A percentile compares a stretch with the other conserved stretches of the same genome.
Evolutionary conservation across 192 early-diverging fungal species (phyloP).

Genomic region (Podila clonocystis): DNA sequence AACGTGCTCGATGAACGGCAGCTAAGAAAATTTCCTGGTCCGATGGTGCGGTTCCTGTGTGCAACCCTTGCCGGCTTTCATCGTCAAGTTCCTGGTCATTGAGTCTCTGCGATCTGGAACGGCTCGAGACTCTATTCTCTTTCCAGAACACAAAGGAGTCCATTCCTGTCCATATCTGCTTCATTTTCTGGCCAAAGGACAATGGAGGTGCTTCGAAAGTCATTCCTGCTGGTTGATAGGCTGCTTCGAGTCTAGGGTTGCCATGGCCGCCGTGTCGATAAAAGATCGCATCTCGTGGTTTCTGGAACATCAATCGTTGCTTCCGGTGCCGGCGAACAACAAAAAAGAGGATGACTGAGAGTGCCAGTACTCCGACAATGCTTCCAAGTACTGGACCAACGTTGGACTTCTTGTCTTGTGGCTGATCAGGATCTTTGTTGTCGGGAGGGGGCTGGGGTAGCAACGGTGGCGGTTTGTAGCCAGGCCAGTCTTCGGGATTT

Average conservation of each 20-base stretch:
- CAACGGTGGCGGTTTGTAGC: conserved; percentile 41
- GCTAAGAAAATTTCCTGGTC: conserved; percentile 50
- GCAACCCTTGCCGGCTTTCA: conserved; percentile 8
- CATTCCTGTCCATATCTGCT: conserved; percentile 12
- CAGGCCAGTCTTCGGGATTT: conserved; percentile 48
- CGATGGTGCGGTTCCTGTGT: conserved; percentile 6
- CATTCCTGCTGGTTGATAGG: conserved; percentile 36
- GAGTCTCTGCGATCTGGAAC: conserved; percentile 25
- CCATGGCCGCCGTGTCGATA: conserved; percentile 4
- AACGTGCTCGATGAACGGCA: conserved; percentile 43
- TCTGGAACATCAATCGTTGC: neutral
- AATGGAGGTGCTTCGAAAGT: conserved; percentile 16
- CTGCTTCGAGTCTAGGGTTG: conserved; percentile 3
- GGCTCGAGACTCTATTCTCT: conserved; percentile 1
- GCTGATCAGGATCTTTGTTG: conserved; percentile 1
- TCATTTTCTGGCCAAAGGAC: conserved; percentile 28
- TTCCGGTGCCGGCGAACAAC: conserved; percentile 5
- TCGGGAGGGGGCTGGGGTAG: conserved; percentile 5
- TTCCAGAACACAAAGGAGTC: conserved; percentile 13
- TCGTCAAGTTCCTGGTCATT: conserved; percentile 20
- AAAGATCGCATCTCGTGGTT: conserved; percentile 9
- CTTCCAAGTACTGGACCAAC: conserved; percentile 31
- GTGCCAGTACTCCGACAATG: conserved; percentile 9
- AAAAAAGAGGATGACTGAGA: conserved; percentile 10
- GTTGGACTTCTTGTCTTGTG: neutral